A percentile compares a stretch with the other conserved stretches of the same genome.
These are phyloP conservation scores for Penicillium olsonii DNA, from an alignment of 2,329 filamentous ascomycete genomes.

Conservation along the genomic window DNA sequence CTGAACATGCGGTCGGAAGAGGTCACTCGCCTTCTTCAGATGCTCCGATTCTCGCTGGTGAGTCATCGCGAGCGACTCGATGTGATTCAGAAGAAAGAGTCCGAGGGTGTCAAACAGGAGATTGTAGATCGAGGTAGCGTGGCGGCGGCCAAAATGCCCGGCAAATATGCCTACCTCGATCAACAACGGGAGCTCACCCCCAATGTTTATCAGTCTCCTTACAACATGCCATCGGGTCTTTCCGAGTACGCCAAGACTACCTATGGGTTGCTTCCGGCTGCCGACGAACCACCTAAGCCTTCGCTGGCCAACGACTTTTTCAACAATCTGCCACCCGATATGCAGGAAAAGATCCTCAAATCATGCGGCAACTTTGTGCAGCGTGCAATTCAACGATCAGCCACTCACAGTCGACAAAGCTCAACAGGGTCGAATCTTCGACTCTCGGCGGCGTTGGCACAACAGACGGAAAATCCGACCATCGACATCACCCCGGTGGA, in stretches of 20 bases:
- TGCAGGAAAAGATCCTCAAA: slow-evolving; percentile 47
- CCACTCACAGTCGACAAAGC: slow-evolving; percentile 40
- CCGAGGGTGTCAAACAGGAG: slow-evolving; percentile 36
- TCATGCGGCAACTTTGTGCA: slow-evolving; percentile 45
- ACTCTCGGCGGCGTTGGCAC: slow-evolving; percentile 40
- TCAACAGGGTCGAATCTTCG: slow-evolving; percentile 40
- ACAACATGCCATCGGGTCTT: slow-evolving; percentile 46
- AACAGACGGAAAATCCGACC: slow-evolving; percentile 42
- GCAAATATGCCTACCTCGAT: slow-evolving; percentile 43
- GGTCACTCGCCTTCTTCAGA: slow-evolving; percentile 44
- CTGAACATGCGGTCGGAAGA: slow-evolving; percentile 48
- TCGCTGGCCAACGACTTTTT: slow-evolving; percentile 47
- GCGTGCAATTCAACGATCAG: slow-evolving; percentile 39
- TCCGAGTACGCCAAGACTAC: slow-evolving; percentile 44
- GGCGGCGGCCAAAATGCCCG: slow-evolving; percentile 34
- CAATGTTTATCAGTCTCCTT: slow-evolving; percentile 46
- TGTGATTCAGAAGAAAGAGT: slow-evolving; percentile 41
- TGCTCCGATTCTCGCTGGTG: slow-evolving; percentile 47
- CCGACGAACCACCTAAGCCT: slow-evolving; percentile 38
- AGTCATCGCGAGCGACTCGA: slow-evolving; percentile 43
- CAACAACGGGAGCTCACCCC: slow-evolving; percentile 40
- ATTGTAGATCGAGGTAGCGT: slow-evolving; percentile 33
- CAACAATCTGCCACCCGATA: slow-evolving; percentile 38
- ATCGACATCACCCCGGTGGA: slow-evolving; percentile 46
- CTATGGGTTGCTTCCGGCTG: slow-evolving; percentile 37